Base-by-base conservation (phyloP, 2,329 filamentous ascomycete genomes). In the Fusarium foetens region DNA sequence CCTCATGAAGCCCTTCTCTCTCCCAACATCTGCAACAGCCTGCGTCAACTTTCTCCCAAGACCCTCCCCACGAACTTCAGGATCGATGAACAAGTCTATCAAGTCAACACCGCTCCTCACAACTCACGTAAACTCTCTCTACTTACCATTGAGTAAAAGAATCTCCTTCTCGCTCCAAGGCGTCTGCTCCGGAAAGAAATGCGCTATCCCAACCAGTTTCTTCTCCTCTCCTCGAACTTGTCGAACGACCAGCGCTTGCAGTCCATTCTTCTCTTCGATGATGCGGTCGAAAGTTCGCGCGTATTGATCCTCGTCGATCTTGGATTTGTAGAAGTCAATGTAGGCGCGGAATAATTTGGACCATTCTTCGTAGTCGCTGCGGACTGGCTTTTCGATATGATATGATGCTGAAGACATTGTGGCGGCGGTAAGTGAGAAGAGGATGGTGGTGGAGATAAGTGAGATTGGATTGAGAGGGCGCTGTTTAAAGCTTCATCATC, bases 121-220 rank as follows among this genome's bases (percentile, higher is more conserved):
- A 8, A n/a, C 8, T 19, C 9, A 8, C 0, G 3, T 1, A 0
- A 0, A 3, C 1, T 9, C 4, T 27, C 2, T 8, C 2, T 7
- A 6, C 60, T n/a, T 39, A 64, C 70, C 70, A n/a, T 73, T 73
- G 0, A 73, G 36, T 3, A 68, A 13, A 5, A 73, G 49, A 21
- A 73, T 73, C 16, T 72, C 17, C 27, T 68, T 73, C 29, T 73
- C 70, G 10, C 49, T 73, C 70, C 70, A 73, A 1, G 70, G 58
- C 3, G 70, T 68, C n/a, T 73, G 70, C 25, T 73, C 62, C 11
- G 70, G 66, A 19, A 73, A 73, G 66, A 73, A 73, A 29, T 73
- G 70, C 1, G 70, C 66, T 3, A 73, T 25, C 10, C 70, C 70
- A 1, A 73, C 70, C 6, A 71, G 4, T 0, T 33, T 51, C 10